Evolutionary conservation across 495 filamentous ascomycete species (phyloP), one percentile per base, ranked within the genome.

Genomic region (Talaromyces stipitatus): DNA sequence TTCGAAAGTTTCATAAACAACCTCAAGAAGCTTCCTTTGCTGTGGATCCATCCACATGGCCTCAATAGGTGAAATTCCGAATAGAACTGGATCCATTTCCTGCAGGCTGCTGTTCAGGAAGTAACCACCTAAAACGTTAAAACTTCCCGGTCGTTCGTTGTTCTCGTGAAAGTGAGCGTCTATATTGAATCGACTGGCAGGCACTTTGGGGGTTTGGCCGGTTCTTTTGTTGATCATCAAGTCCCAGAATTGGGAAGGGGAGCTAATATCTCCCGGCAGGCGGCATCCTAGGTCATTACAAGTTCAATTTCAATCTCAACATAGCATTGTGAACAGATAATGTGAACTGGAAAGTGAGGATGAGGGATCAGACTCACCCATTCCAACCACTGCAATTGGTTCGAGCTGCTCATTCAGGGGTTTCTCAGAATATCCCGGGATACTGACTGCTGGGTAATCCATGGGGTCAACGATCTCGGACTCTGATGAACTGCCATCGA

Each of bases 251-350:
- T 75, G 66, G 12, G 62, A 60, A 7, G 72, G 71, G 20, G 65
- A 72, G 22, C 63, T 66, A 41, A 75, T 67, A 30, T 67, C 69
- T 28, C 78, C 78, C 2, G 78, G 77, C 8, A 82, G 63, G 22
- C 78, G 76, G 64, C 60, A 61, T 24, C 54, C 61, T 54, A n/a
- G n/a, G n/a, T n/a, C n/a, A n/a, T n/a, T n/a, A n/a, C n/a, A n/a
- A n/a, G n/a, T n/a, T n/a, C n/a, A n/a, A n/a, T n/a, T n/a, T n/a
- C n/a, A n/a, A n/a, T n/a, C n/a, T n/a, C n/a, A n/a, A n/a, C n/a
- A n/a, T n/a, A n/a, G n/a, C n/a, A n/a, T n/a, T n/a, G n/a, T n/a
- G n/a, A n/a, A n/a, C n/a, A n/a, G n/a, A n/a, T n/a, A n/a, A n/a
- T n/a, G n/a, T n/a, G n/a, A n/a, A n/a, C n/a, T n/a, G n/a, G n/a